Base-by-base conservation (phyloP, 2,329 filamentous ascomycete species). In the Whalleya microplaca region DNA sequence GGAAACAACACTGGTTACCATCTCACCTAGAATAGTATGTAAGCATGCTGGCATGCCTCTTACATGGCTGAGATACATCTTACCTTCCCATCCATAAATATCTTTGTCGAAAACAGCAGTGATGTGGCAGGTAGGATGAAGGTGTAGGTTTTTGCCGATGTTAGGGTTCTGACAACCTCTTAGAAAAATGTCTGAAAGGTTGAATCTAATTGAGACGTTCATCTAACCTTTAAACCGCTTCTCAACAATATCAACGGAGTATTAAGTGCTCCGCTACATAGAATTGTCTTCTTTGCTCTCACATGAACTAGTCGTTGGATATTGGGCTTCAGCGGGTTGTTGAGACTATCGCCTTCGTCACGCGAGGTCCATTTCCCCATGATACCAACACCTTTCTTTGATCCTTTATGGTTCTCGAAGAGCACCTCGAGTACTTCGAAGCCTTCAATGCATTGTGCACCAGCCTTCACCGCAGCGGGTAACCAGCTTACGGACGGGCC, bases 101-200 rank as follows among this genome's bases (percentile, higher is more conserved):
- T 89, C 86, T 56, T 92, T 81, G 21, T 87, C 78, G 72, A 88
- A 91, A 18, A 86, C 79, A 2, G 82, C 88, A 2, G 71, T 69
- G 5, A 85, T 63, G 9, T 79, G 68, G 67, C 80, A 82, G 67
- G 86, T 86, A 1, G 92, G 93, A 67, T 97, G 93, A 0, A 96
- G 73, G 66, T 94, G 81, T 2, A 96, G 81, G 65, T 96, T 91
- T 2, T 82, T 82, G 18, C 93, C 93, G 57, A 96, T 87, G 51
- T 96, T 86, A 1, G 81, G 80, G 69, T 96, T 96, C 76, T 84
- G 66, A n/a, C n/a, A n/a, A n/a, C n/a, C n/a, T n/a, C n/a, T n/a
- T n/a, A n/a, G n/a, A n/a, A n/a, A n/a, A n/a, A n/a, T n/a, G n/a
- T n/a, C n/a, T n/a, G n/a, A n/a, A n/a, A n/a, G n/a, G n/a, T n/a